Evolutionary conservation across 805 yeast genomes (phyloP).

Genomic region (Yamadazyma paraphyllophila): DNA sequence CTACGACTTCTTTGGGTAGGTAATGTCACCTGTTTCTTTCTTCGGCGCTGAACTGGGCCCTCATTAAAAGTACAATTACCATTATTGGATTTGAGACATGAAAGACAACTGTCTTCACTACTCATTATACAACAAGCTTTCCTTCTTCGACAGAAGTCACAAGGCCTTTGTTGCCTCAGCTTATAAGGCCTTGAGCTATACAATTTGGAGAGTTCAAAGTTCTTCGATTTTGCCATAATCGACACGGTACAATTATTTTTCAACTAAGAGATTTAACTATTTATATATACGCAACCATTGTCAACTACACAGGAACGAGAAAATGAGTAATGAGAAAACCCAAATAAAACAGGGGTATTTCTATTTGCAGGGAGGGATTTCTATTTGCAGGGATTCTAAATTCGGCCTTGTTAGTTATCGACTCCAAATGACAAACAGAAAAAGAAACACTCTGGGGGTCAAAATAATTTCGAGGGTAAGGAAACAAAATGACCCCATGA

Average conservation of each 20-base stretch:
- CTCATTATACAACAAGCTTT: constrained; percentile 36
- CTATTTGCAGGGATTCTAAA: neutral
- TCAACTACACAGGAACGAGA: neutral
- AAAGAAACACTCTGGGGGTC: neutral
- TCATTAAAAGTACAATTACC: constrained; percentile 29
- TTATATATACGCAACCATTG: neutral
- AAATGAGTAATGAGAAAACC: neutral
- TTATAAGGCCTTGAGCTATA: constrained; percentile 28
- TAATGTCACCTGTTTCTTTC: constrained; percentile 1
- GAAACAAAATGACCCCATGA: too few relatives aligned
- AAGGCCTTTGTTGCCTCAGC: constrained; percentile 32
- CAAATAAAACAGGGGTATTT: constrained; percentile 1
- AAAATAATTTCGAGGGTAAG: too few relatives aligned
- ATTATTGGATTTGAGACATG: constrained; percentile 28
- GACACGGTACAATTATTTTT: neutral
- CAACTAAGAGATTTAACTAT: neutral
- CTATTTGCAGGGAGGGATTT: neutral
- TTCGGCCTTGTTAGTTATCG: constrained; percentile 4
- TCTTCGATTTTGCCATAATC: constrained; percentile 7
- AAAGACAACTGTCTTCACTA: constrained; percentile 28
- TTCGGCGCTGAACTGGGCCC: constrained; percentile 24
- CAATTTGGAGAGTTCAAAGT: constrained; percentile 10
- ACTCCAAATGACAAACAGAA: neutral
- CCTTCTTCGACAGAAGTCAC: constrained; percentile 34
- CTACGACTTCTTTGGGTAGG: neutral